Base-by-base conservation (phyloP, 805 yeast species). In the Ogataea corticis region DNA sequence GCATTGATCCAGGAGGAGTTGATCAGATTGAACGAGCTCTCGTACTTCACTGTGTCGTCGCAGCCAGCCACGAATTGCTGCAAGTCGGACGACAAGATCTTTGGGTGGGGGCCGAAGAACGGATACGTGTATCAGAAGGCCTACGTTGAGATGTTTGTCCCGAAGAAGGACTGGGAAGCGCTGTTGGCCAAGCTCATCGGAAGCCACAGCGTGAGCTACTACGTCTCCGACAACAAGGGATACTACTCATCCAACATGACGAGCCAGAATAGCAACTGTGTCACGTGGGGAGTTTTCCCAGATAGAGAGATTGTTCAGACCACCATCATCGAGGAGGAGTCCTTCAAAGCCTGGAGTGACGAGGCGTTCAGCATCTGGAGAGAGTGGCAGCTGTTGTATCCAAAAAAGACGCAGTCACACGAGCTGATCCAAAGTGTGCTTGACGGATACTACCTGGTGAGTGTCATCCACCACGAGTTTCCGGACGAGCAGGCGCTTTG, bases 201-300 rank as follows among this genome's bases (percentile, higher is more conserved):
- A 5, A 67, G 68, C 38, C 73, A 73, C n/a, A 71, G 71, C 17
- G 75, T 87, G 14, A 84, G 91, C 16, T 92, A 82, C 66, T 92
- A 85, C 63, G 75, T 80, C 19, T 90, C 94, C 31, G 89, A 84
- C 62, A 65, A 79, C 9, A 56, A 67, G 7, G 84, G 83, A 1
- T 57, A 66, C 9, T 82, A 87, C 51, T 70, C 73, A 23, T 78
- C 94, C 2, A 89, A 85, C 55, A 67, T 84, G 59, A 71, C 72
- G 1, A 62, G 70, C 1, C 72, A 68, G 13, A 67, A 79, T 28
- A 82, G 89, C 35, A 85, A 83, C 52, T 96, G 94, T 21, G 95
- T 94, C 7, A 94, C 99, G 1, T 94, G 99, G 99, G 99, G 98
- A 51, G 96, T 87, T 2, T 92, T 94, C 75, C 96, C 96, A 7